Base-by-base conservation (phyloP, 371 early-diverging fungal genomes). In the Zopfochytrium polystomum region DNA sequence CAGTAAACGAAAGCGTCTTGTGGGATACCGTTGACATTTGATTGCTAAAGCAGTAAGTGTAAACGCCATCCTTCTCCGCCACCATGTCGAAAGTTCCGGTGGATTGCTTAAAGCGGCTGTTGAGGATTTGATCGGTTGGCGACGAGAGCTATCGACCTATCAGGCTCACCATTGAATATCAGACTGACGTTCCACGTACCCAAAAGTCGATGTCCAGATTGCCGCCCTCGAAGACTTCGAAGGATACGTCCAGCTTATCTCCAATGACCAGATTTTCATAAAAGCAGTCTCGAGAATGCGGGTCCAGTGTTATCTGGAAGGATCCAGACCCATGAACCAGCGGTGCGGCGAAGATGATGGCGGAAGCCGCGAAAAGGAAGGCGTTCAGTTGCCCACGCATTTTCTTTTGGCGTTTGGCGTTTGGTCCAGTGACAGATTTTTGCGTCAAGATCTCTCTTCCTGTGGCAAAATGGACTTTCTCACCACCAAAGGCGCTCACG, bases 41-140 rank as follows among this genome's bases (percentile, higher is more conserved):
- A 53, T 90, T 90, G 63, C 77, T 78, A 72, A 90, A 90, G 74
- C 90, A 90, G 68, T 87, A 90, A 18, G 79, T 79, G 60, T 85
- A 80, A 65, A 66, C 73, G 30, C 90, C 90, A 23, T 66, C 75
- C 4, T 20, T 6, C 29, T 77, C 73, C 18, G 88, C 87, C 23
- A 65, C 73, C 27, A 87, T 66, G 30, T 76, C 74, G 61, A 76
- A 82, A 3, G 79, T 76, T 3, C 75, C 80, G 34, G 79, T 74
- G 6, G 84, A 70, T 47, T 83, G 66, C 46, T 72, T 73, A 31
- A 68, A 59, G 33, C 65, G 74, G 29, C 71, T 73, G 60, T 80
- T 76, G 20, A 88, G 62, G 5, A 82, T 52, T 9, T 55, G 65
- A 25, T 67, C 72, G 23, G 55, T 63, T 9, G 87, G 86, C 49